phyloP scores from a whole-genome alignment of 1,284 basidiomycete genomes.

The Ceratobasidium sp. region DNA sequence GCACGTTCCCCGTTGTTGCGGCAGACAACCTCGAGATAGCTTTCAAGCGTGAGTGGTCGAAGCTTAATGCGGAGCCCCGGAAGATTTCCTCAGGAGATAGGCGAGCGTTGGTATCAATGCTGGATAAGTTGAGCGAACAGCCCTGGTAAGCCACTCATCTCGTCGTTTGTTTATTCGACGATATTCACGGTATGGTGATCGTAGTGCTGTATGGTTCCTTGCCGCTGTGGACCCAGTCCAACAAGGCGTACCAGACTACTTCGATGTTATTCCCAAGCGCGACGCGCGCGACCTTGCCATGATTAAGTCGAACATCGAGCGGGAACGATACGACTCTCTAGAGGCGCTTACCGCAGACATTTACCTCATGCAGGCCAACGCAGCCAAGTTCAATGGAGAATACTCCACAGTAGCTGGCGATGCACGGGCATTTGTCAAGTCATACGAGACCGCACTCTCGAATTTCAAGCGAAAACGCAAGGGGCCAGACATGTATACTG shows the following conservation, averaged over 20 bases:
- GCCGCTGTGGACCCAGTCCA: slow-evolving; percentile 87
- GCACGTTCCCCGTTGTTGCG: slow-evolving; percentile 79
- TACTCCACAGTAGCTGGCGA: slow-evolving; percentile 78
- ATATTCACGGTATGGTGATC: slow-evolving; percentile 5
- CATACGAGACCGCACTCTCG: slow-evolving; percentile 50
- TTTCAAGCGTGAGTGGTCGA: slow-evolving; percentile 91
- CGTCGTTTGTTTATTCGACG: slow-evolving; percentile 38
- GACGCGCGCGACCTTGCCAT: slow-evolving; percentile 89
- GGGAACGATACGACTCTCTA: slow-evolving; percentile 83
- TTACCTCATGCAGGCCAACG: slow-evolving; percentile 87
- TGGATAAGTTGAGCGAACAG: slow-evolving; percentile 81
- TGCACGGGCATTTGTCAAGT: slow-evolving; percentile 56
- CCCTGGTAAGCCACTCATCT: slow-evolving; percentile 67
- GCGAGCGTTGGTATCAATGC: slow-evolving; percentile 77
- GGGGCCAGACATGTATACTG: slow-evolving; percentile 30
- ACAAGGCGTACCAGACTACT: slow-evolving; percentile 85
- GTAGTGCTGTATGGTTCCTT: slow-evolving; percentile 81
- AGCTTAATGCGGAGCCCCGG: slow-evolving; percentile 69
- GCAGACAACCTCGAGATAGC: slow-evolving; percentile 80
- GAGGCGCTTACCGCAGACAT: slow-evolving; percentile 86
- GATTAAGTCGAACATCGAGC: slow-evolving; percentile 86
- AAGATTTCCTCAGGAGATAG: slow-evolving; percentile 87
- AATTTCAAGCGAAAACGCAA: slow-evolving; percentile 49
- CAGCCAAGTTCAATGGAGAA: slow-evolving; percentile 85
- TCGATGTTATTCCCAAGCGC: slow-evolving; percentile 82